Conservation (phyloP, 164 flowering plant species). For the Umbilicus rupestris region DNA sequence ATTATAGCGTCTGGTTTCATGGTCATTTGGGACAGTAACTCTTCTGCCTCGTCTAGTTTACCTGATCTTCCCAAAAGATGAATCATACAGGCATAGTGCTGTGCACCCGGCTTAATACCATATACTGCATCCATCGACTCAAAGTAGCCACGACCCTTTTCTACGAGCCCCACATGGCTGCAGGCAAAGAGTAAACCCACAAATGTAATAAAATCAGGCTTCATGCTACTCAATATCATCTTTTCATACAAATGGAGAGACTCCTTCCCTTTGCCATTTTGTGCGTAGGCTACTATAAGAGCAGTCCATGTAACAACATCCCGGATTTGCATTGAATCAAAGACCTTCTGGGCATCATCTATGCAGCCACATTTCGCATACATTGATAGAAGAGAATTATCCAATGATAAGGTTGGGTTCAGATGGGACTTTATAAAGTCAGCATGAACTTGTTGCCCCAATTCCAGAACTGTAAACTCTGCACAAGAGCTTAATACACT, state of each 20-base stretch:
- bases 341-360: constrained; percentile 51
- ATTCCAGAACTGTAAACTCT: constrained; percentile 49
- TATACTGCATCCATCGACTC: constrained; percentile 47
- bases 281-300: constrained; percentile 64
- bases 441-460: constrained; percentile 72
- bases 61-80: constrained; percentile 79
- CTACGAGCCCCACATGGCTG: constrained; percentile 75
- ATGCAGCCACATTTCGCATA: constrained; percentile 76
- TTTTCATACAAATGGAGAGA: constrained; percentile 45
- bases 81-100: constrained; percentile 83
- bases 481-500: constrained; percentile 63
- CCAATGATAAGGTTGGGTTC: constrained; percentile 44
- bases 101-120: constrained; percentile 59
- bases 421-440: constrained; percentile 36
- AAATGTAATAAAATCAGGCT: constrained; percentile 70
- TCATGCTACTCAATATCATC: constrained; percentile 47
- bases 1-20: constrained; percentile 65
- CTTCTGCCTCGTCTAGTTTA: constrained; percentile 49
- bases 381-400: constrained; percentile 65
- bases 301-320: constrained; percentile 85
- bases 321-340: constrained; percentile 36
- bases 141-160: constrained; percentile 42
- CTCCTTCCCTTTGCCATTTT: constrained; percentile 55
- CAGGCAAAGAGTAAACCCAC: constrained; percentile 78
- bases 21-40: constrained; percentile 43